Conservation (phyloP, 1,139 yeast genomes). For the Diutina ranongensis region DNA sequence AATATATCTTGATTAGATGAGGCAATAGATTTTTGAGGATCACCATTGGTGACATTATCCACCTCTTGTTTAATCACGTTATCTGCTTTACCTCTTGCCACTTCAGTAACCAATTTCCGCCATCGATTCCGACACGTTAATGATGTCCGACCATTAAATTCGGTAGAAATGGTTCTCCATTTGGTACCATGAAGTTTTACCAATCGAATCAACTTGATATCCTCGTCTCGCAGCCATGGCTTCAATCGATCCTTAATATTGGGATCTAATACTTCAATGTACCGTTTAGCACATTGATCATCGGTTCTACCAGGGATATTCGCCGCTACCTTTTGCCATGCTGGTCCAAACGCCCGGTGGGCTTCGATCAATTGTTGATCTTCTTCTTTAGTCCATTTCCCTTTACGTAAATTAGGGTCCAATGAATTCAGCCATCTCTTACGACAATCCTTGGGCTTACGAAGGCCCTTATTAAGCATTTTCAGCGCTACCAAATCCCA, state of each 20-base stretch:
- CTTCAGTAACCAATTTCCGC: slow-evolving; percentile 75
- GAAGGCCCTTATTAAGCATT: slow-evolving; percentile 21
- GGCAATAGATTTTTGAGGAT: not conserved
- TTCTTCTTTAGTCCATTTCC: slow-evolving; percentile 84
- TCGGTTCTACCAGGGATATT: slow-evolving; percentile 80
- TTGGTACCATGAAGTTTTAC: slow-evolving; percentile 75
- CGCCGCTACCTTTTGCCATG: slow-evolving; percentile 77
- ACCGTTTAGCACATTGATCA: slow-evolving; percentile 90
- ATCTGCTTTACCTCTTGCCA: slow-evolving; percentile 50
- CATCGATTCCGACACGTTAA: slow-evolving; percentile 86
- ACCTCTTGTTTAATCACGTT: slow-evolving; percentile 25
- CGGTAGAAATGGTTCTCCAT: slow-evolving; percentile 74
- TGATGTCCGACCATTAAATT: slow-evolving; percentile 73
- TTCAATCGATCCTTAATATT: slow-evolving; percentile 63
- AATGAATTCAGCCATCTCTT: slow-evolving; percentile 73
- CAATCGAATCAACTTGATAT: slow-evolving; percentile 48
- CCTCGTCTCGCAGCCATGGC: slow-evolving; percentile 77
- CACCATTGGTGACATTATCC: slow-evolving; percentile 11
- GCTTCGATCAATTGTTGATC: slow-evolving; percentile 58
- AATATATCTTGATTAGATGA: not conserved
- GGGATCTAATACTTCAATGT: slow-evolving; percentile 82
- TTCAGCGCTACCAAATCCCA: slow-evolving; percentile 60
- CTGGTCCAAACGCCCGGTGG: slow-evolving; percentile 57
- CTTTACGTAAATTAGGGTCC: slow-evolving; percentile 72
- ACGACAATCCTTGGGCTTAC: slow-evolving; percentile 61